Evolutionary conservation across 1,139 yeast species (phyloP).

Genomic region (Kazachstania sp.): DNA sequence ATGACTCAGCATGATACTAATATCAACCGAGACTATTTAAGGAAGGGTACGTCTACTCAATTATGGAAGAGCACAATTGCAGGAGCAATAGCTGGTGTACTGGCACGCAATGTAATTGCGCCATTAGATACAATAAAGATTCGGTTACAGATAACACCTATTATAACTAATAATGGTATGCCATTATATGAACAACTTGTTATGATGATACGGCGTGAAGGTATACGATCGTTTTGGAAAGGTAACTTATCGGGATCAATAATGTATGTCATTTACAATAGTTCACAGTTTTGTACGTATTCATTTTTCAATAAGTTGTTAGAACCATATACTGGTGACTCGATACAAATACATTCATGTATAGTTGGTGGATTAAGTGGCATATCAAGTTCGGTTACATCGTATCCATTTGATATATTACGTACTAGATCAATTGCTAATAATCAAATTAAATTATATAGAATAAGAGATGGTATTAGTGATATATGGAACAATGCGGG

Average conservation of each 20-base stretch:
- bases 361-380: slow-evolving; percentile 77
- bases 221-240: slow-evolving; percentile 72
- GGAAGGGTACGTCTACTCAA: slow-evolving; percentile 43
- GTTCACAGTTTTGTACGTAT: slow-evolving; percentile 71
- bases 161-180: slow-evolving; percentile 17
- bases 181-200: slow-evolving; percentile 11
- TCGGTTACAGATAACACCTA: slow-evolving; percentile 55
- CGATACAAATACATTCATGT: slow-evolving; percentile 39
- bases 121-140: slow-evolving; percentile 88
- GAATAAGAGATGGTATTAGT: slow-evolving; percentile 31
- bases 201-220: slow-evolving; percentile 36
- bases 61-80: slow-evolving; percentile 45
- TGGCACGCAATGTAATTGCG: slow-evolving; percentile 66
- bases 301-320: slow-evolving; percentile 44
- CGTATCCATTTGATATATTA: slow-evolving; percentile 84
- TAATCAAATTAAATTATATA: slow-evolving; percentile 20
- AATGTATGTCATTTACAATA: slow-evolving; percentile 79
- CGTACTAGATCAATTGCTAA: slow-evolving; percentile 76
- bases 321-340: slow-evolving; percentile 20
- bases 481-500: slow-evolving; percentile 46
- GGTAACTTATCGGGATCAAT: slow-evolving; percentile 91
- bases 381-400: slow-evolving; percentile 53
- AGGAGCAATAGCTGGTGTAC: slow-evolving; percentile 66
- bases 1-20: background rate
- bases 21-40: slow-evolving; percentile 33